Evolutionary conservation across 116 monocot genomes (phyloP).

Genomic region (Papilionanthe hybrid): DNA sequence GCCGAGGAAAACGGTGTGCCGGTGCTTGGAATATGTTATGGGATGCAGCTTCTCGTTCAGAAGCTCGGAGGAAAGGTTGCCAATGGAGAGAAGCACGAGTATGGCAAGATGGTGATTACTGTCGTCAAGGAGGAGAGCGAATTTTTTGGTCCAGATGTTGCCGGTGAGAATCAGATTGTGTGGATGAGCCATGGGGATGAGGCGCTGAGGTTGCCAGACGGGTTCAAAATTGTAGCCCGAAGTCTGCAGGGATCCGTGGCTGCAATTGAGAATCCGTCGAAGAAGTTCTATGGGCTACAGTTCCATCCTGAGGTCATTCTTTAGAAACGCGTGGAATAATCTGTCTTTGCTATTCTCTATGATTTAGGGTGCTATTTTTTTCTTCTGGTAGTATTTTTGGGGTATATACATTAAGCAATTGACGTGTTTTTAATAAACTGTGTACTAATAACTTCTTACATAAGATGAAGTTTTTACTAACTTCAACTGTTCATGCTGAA

Average conservation of each 20-base stretch:
- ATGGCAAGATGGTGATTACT: conserved; percentile 86
- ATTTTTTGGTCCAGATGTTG: conserved; percentile 29
- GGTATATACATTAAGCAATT: background rate
- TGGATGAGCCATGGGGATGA: conserved; percentile 99
- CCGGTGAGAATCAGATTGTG: conserved; percentile 54
- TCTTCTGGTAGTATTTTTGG: background rate
- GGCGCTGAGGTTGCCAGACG: conserved; percentile 63
- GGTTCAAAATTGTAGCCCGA: conserved; percentile 71
- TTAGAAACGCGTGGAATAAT: background rate
- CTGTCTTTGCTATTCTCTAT: background rate
- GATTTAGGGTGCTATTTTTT: background rate
- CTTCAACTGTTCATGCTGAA: background rate
- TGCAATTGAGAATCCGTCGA: conserved; percentile 55
- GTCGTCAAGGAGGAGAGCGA: conserved; percentile 34
- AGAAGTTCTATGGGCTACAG: conserved; percentile 47
- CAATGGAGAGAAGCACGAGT: conserved; percentile 82
- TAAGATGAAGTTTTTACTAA: background rate
- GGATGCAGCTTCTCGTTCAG: conserved; percentile 94
- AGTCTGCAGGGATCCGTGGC: conserved; percentile 84
- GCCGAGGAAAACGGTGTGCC: conserved; percentile 45
- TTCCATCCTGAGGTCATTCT: conserved; percentile 12
- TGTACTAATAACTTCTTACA: background rate
- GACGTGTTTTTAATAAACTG: background rate
- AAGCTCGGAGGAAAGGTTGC: conserved; percentile 76
- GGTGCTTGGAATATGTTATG: conserved; percentile 91